Percentiles rank a stretch among this genome's conserved stretches.
These are phyloP conservation scores for Fraxinus americana DNA, from an alignment of 257 asterid genomes.

Conservation along the genomic window DNA sequence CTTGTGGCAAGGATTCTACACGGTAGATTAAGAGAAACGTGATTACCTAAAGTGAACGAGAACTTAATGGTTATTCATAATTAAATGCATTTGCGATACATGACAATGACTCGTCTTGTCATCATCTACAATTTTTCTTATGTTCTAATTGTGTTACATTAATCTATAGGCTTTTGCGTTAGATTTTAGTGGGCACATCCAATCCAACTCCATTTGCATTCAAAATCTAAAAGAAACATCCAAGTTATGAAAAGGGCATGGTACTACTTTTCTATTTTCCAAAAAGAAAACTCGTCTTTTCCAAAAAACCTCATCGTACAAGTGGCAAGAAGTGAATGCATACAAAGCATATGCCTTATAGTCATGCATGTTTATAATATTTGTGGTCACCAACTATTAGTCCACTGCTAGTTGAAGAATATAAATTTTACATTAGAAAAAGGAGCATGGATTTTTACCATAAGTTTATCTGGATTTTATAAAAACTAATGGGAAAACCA, in stretches of 20 bases:
- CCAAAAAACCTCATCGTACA: neutral
- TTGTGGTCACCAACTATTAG: neutral
- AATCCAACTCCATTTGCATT: conserved; percentile 1
- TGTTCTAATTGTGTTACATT: neutral
- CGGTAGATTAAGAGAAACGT: neutral
- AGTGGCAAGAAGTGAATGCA: neutral
- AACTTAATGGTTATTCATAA: neutral
- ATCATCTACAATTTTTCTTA: neutral
- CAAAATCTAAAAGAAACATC: neutral
- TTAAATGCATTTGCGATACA: neutral
- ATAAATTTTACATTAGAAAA: neutral
- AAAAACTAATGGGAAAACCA: neutral
- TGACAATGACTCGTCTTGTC: neutral
- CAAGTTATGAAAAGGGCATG: neutral
- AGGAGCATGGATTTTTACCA: neutral
- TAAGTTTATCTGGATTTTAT: neutral
- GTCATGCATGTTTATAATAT: neutral
- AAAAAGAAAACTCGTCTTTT: too few species aligned
- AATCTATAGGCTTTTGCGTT: neutral
- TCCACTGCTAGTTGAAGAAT: neutral
- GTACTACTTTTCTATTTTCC: neutral
- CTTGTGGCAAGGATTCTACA: neutral
- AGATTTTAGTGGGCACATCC: neutral
- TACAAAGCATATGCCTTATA: neutral
- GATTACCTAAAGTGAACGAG: neutral